A percentile compares a stretch with the other conserved stretches of the same genome.
phyloP scores from a whole-genome alignment of 352 stramenopile genomes.

The Blastocystis sp. region DNA sequence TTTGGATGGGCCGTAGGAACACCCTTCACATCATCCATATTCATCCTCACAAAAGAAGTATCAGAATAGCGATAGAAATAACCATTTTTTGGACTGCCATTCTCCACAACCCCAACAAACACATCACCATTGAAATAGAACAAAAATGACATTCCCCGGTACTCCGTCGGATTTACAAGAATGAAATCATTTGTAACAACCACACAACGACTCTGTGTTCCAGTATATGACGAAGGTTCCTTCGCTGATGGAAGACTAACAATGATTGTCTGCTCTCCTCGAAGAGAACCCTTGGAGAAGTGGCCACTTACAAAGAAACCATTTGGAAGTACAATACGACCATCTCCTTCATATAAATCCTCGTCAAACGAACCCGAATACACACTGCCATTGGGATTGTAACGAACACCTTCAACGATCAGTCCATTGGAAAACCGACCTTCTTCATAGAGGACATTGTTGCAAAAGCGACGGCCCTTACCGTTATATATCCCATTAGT shows the following conservation, averaged over 20 bases:
- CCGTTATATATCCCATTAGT: not conserved
- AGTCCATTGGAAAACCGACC: not conserved
- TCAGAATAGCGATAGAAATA: not conserved
- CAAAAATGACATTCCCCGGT: not conserved
- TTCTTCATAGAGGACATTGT: conserved; percentile 5
- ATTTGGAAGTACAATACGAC: conserved; percentile 21
- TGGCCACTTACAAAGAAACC: conserved; percentile 25
- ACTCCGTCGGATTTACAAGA: not conserved
- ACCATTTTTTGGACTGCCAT: not conserved
- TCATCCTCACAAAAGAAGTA: not conserved
- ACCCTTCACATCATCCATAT: not conserved
- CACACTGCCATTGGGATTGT: not conserved
- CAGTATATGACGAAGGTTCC: not conserved
- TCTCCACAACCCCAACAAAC: not conserved
- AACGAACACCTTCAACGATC: not conserved
- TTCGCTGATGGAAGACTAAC: conserved; percentile 17
- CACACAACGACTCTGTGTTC: not conserved
- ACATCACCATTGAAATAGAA: conserved; percentile 62
- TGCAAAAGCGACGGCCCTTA: not conserved
- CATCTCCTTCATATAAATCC: not conserved
- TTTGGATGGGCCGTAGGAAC: not conserved
- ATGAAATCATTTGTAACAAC: not conserved
- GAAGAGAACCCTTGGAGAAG: not conserved
- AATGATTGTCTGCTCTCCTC: not conserved
- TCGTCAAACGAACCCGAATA: conserved; percentile 17